These are phyloP conservation scores for Panicum hallii DNA, from an alignment of 202 grass and related monocot species.

Conservation along the genomic window DNA sequence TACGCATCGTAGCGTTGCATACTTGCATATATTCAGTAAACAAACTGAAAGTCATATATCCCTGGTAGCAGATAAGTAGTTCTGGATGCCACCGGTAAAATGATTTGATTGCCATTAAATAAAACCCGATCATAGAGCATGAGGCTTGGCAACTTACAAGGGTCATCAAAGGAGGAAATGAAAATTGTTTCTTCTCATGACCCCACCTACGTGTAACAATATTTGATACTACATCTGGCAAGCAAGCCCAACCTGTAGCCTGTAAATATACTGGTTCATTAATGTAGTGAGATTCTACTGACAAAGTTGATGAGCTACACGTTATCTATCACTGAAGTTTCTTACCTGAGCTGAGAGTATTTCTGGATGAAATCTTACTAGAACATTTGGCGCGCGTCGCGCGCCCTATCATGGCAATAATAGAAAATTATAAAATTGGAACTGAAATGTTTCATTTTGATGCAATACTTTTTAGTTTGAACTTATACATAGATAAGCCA, in stretches of 20 bases:
- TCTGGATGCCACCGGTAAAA: constrained; percentile 17
- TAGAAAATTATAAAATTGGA: too few species aligned
- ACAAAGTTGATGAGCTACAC: constrained; percentile 31
- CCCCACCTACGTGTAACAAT: constrained; percentile 80
- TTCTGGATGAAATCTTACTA: constrained; percentile 75
- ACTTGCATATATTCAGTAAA: too few species aligned
- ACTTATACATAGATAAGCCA: too few species aligned
- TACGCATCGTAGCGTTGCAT: too few species aligned
- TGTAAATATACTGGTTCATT: constrained; percentile 41
- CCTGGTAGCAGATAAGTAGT: not conserved
- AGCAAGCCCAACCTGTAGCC: constrained; percentile 54
- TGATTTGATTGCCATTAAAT: not conserved
- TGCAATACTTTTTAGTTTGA: too few species aligned
- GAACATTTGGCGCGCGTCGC: too few species aligned
- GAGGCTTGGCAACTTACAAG: constrained; percentile 71
- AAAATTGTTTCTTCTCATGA: constrained; percentile 78
- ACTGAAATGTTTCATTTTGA: too few species aligned
- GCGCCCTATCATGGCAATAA: too few species aligned
- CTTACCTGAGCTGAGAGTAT: too few species aligned
- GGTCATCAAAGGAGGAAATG: constrained; percentile 83
- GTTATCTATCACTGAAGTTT: constrained; percentile 8
- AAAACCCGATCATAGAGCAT: constrained; percentile 8
- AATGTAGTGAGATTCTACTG: not conserved
- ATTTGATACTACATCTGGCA: constrained; percentile 67
- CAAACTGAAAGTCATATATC: too few species aligned